Evolutionary conservation across 495 filamentous ascomycete species (phyloP).

Genomic region (Tuber magnatum): DNA sequence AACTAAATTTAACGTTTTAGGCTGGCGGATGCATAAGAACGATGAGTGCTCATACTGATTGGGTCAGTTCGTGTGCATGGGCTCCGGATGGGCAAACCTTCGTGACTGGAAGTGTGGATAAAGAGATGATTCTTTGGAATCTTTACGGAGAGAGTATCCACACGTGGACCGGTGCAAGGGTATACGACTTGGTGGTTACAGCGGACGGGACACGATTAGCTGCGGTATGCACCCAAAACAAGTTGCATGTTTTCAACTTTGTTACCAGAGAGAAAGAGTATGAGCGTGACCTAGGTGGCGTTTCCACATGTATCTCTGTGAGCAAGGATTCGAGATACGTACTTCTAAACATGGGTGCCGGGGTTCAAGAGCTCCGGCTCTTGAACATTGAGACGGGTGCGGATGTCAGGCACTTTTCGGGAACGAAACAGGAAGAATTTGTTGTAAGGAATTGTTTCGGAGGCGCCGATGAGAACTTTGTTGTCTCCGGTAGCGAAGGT

Average conservation of each 20-base stretch:
- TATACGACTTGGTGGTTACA: constrained; percentile 77
- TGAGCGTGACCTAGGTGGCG: constrained; percentile 57
- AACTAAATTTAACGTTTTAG: constrained; percentile 46
- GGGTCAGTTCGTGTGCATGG: constrained; percentile 83
- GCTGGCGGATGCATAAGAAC: constrained; percentile 59
- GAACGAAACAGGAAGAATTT: constrained; percentile 62
- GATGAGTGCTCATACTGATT: constrained; percentile 64
- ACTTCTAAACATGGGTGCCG: constrained; percentile 72
- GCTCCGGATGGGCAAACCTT: constrained; percentile 68
- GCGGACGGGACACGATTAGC: constrained; percentile 70
- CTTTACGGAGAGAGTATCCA: constrained; percentile 52
- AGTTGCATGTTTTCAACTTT: constrained; percentile 78
- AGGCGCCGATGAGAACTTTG: constrained; percentile 82
- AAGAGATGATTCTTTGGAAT: constrained; percentile 58
- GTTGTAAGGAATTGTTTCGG: constrained; percentile 79
- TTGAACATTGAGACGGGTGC: constrained; percentile 68
- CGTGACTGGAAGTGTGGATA: constrained; percentile 72
- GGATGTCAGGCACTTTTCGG: constrained; percentile 62
- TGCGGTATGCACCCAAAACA: constrained; percentile 61
- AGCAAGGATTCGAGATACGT: constrained; percentile 69
- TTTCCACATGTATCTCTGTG: constrained; percentile 70
- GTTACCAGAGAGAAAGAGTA: constrained; percentile 64
- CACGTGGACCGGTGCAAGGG: constrained; percentile 60
- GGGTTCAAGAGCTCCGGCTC: constrained; percentile 57
- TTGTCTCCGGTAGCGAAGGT: constrained; percentile 91